phyloP scores from a whole-genome alignment of 345 rosid species.

The Pelargonium nanum region DNA sequence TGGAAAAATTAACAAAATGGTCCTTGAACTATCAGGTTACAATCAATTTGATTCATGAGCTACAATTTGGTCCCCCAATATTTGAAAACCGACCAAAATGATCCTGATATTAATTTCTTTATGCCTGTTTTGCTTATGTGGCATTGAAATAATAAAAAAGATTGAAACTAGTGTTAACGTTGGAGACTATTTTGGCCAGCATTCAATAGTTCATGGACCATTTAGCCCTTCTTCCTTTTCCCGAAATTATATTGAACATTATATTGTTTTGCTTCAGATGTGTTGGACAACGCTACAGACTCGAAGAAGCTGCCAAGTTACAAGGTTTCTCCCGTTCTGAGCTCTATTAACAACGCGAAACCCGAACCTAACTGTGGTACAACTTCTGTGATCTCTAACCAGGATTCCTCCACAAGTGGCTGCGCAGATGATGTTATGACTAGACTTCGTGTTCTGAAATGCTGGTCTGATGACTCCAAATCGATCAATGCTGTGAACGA shows the following conservation, averaged over 20 bases:
- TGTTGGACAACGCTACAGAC: constrained; percentile 7
- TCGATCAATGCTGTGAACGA: background rate
- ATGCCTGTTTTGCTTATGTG: no score
- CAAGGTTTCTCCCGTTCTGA: constrained; percentile 9
- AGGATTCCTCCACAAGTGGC: background rate
- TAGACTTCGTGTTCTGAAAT: background rate
- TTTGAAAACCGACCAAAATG: no score
- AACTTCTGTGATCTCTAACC: background rate
- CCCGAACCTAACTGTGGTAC: background rate
- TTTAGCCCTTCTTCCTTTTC: background rate
- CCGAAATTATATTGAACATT: constrained; percentile 1
- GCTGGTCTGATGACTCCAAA: background rate
- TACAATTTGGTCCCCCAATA: no score
- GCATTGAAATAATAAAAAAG: no score
- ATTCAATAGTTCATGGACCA: no score
- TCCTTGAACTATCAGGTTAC: no score
- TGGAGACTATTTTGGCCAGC: no score
- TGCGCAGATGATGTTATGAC: background rate
- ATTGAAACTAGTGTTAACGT: no score
- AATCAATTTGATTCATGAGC: no score
- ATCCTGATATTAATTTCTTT: no score
- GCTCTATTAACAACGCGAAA: constrained; percentile 1
- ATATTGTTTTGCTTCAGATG: constrained; percentile 12
- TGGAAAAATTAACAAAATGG: no score
- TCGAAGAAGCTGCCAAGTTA: constrained; percentile 8